Conservation (phyloP, 2,329 filamentous ascomycete species). For the Cercospora janseana region DNA sequence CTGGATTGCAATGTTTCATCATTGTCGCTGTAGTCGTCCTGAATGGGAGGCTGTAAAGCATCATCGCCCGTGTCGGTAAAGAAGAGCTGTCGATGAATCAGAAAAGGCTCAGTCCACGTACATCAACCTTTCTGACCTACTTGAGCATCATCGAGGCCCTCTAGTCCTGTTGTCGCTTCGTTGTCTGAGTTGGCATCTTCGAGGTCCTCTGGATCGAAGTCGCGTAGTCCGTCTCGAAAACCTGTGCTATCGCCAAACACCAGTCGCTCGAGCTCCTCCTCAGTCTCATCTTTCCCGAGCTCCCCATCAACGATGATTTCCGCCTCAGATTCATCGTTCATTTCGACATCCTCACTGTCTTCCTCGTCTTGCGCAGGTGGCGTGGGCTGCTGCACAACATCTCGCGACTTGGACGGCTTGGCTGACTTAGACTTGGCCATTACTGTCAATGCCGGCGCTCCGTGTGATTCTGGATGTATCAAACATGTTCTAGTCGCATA, state of each 20-base stretch:
- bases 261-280: slow-evolving; percentile 61
- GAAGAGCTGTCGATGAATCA: slow-evolving; percentile 59
- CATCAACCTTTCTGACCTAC: slow-evolving; percentile 40
- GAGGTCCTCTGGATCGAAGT: slow-evolving; percentile 45
- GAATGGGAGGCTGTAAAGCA: slow-evolving; percentile 40
- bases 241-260: slow-evolving; percentile 85
- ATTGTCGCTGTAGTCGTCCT: slow-evolving; percentile 42
- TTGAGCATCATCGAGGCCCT: slow-evolving; percentile 72
- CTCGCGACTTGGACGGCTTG: slow-evolving; percentile 7
- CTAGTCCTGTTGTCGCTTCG: slow-evolving; percentile 45
- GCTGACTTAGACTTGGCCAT: slow-evolving; percentile 25
- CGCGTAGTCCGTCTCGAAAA: slow-evolving; percentile 72
- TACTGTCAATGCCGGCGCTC: not conserved
- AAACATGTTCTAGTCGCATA: too few relatives aligned
- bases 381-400: slow-evolving; percentile 25
- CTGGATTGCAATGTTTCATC: slow-evolving; percentile 39
- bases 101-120: slow-evolving; percentile 14
- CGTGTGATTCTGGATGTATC: not conserved
- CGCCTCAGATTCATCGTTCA: slow-evolving; percentile 33
- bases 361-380: slow-evolving; percentile 24
- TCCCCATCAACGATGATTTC: slow-evolving; percentile 33
- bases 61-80: slow-evolving; percentile 69
- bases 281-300: slow-evolving; percentile 33
- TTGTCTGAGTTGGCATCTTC: slow-evolving; percentile 49
- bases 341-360: slow-evolving; percentile 23